phyloP scores from a whole-genome alignment of 768 basidiomycete genomes.

The Russula olivacea region DNA sequence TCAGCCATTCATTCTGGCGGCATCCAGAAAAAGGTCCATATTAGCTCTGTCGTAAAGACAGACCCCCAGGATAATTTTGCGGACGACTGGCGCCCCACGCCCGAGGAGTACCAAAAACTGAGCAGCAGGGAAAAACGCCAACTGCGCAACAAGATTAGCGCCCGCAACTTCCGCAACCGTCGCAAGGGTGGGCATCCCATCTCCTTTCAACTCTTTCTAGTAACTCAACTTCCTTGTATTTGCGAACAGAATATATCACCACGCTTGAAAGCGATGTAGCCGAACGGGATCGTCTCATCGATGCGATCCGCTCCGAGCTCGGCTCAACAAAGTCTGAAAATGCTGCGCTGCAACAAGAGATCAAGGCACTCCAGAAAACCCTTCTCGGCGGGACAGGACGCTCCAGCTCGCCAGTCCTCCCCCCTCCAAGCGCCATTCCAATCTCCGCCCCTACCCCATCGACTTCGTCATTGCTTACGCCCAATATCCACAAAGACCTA shows the following conservation, averaged over 20 bases:
- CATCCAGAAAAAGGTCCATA: constrained; percentile 51
- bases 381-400: constrained; percentile 61
- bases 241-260: constrained; percentile 74
- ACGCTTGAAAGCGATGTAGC: constrained; percentile 92
- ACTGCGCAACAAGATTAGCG: constrained; percentile 93
- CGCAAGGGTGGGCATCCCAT: constrained; percentile 63
- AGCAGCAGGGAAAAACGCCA: constrained; percentile 94
- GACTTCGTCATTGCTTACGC: constrained; percentile 39
- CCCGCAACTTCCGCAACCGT: constrained; percentile 89
- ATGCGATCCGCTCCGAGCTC: constrained; percentile 79
- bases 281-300: constrained; percentile 85
- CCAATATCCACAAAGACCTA: constrained; percentile 75
- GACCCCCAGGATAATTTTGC: constrained; percentile 49
- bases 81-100: constrained; percentile 79
- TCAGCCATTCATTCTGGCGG: constrained; percentile 72
- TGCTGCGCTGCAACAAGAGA: constrained; percentile 71
- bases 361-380: constrained; percentile 64
- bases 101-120: constrained; percentile 95
- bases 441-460: constrained; percentile 24
- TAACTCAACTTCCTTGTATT: neutral
- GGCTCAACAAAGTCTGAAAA: constrained; percentile 79
- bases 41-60: constrained; percentile 35
- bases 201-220: neutral
- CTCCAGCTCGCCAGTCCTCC: constrained; percentile 36
- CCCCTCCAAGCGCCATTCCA: constrained; percentile 41